Conservation (phyloP, 192 early-diverging fungal species). For the Coemansia sp. region DNA sequence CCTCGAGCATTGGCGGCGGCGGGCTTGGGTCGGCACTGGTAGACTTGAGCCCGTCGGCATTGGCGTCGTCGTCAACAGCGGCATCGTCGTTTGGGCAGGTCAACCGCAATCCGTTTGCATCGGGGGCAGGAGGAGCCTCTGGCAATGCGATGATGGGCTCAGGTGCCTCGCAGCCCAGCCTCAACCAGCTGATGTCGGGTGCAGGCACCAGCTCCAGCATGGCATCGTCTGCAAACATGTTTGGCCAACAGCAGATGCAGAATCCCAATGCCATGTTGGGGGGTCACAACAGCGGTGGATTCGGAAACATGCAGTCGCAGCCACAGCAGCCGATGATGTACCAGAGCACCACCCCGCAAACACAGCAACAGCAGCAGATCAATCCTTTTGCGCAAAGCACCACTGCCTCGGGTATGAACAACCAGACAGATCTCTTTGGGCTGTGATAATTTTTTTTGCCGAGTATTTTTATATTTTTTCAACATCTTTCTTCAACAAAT, state of each 20-base stretch:
- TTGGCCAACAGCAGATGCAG: constrained; percentile 29
- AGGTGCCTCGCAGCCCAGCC: constrained; percentile 24
- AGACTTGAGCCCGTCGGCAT: constrained; percentile 35
- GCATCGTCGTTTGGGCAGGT: constrained; percentile 44
- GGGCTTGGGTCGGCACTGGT: constrained; percentile 21
- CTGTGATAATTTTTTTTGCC: constrained; percentile 15
- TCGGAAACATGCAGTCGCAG: constrained; percentile 11
- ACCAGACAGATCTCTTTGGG: constrained; percentile 45
- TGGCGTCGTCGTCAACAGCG: constrained; percentile 21
- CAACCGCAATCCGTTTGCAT: constrained; percentile 53
- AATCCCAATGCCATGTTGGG: constrained; percentile 4
- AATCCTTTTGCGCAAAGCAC: constrained; percentile 44
- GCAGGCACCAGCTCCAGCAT: constrained; percentile 8
- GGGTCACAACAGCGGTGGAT: constrained; percentile 3
- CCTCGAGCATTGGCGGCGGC: constrained; percentile 12
- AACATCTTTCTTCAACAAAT: background rate
- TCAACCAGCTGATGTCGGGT: constrained; percentile 50
- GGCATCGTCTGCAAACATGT: constrained; percentile 6
- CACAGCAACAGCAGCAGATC: constrained; percentile 26
- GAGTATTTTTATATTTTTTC: constrained; percentile 2
- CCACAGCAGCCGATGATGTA: constrained; percentile 17
- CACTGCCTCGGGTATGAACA: constrained; percentile 10
- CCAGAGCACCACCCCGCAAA: constrained; percentile 18
- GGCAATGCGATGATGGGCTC: background rate
- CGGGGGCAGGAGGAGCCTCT: background rate